A percentile compares a stretch with the other conserved stretches of the same genome.
Conservation (phyloP, 2,329 filamentous ascomycete species). For the Nigrograna mackinnonii region DNA sequence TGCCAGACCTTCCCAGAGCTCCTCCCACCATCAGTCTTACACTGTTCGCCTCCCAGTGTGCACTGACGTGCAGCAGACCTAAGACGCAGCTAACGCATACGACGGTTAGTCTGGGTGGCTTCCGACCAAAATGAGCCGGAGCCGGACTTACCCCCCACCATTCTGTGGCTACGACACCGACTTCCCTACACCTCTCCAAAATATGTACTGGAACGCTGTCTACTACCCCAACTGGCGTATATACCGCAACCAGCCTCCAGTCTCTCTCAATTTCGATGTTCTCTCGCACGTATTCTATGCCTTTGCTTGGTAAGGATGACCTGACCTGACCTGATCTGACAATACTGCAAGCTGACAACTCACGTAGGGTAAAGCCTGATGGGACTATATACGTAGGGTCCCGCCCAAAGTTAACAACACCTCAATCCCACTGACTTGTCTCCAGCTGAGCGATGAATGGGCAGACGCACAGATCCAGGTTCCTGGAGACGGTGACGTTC, state of each 20-base stretch:
- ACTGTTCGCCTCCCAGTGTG: too few relatives aligned
- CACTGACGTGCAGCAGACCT: too few relatives aligned
- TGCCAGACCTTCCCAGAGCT: too few relatives aligned
- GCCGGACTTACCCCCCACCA: too few relatives aligned
- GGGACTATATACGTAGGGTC: conserved; percentile 74
- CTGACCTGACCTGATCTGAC: neutral
- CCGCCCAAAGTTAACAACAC: conserved; percentile 12
- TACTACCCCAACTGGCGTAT: conserved; percentile 84
- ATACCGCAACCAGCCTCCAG: conserved; percentile 74
- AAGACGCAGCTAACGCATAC: too few relatives aligned
- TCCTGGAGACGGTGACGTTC: conserved; percentile 57
- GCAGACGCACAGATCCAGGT: conserved; percentile 74
- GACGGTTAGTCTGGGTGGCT: too few relatives aligned
- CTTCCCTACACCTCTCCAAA: conserved; percentile 32
- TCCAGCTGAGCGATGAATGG: conserved; percentile 77
- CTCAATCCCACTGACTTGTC: conserved; percentile 16
- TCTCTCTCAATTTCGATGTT: conserved; percentile 72
- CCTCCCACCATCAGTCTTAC: too few relatives aligned
- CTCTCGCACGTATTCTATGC: conserved; percentile 84
- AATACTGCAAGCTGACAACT: conserved; percentile 16
- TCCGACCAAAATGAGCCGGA: too few relatives aligned
- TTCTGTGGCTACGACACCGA: conserved; percentile 27
- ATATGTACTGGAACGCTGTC: conserved; percentile 67
- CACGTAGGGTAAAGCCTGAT: conserved; percentile 65
- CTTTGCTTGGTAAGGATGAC: conserved; percentile 62